Base-by-base conservation (phyloP, 1,284 basidiomycete species). In the Puccinia polysora region DNA sequence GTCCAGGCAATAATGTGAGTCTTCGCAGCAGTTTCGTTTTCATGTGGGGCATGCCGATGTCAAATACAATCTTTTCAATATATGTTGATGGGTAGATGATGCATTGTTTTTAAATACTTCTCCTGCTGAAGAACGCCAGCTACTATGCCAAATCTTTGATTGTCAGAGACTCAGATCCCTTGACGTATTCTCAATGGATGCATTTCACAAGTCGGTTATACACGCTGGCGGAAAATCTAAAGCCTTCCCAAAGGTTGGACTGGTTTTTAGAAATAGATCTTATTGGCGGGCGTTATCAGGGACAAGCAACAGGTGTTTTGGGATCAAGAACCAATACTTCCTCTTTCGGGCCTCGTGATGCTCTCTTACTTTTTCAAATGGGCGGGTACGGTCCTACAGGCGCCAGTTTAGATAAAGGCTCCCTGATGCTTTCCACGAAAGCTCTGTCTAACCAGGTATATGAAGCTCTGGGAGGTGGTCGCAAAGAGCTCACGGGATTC, bases 331-430 rank as follows among this genome's bases (percentile, higher is more conserved):
- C 38, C 12, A 30, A 14, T 1, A 52, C 63, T 2, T 52, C 6
- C 36, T 65, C 63, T 36, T 65, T 65, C 47, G 63, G 63, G 25
- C 63, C 63, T 2, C 47, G 63, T 30, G 63, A 65, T 49, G 63
- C 47, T 2, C 47, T 65, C 12, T 23, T 65, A 8, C 50, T 65
- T 1, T 65, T 65, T 40, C 63, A 65, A 53, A 65, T 65, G 34
- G 63, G 32, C 6, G 63, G 47, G 15, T 65, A 65, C 49, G 63
- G 63, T 30, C 47, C 32, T n/a, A 53, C 32, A 12, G 63, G 49
- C 32, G 49, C 63, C 12, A 38, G 32, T 1, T 58, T 58, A 18
- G 18, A 53, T 4, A 18, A 52, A 4, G 47, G 36, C 15, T 2
- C 8, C 23, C n/a, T 53, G 49, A 53, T 52, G 63, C 28, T 20